Base-by-base conservation (phyloP, 306 rosid species). In the Medicago truncatula region DNA sequence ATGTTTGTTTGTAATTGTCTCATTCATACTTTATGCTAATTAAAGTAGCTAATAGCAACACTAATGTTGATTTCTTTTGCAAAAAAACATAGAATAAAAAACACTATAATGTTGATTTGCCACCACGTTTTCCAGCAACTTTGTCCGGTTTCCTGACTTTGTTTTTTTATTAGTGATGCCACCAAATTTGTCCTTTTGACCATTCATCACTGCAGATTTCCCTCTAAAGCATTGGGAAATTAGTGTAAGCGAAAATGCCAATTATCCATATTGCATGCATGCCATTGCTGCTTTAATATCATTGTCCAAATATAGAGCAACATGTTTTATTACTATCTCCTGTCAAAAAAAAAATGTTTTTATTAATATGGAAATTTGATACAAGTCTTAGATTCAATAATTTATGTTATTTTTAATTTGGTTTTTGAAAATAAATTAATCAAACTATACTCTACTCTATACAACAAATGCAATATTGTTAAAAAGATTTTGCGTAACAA, bases 111-210 rank as follows among this genome's bases (percentile, higher is more conserved):
- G 13, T 61, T 61, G 44, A 14, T 31, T 15, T 61, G 67, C 18
- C 67, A 61, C 67, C 67, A 61, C 41, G 67, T 61, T 60, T 60
- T 60, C 66, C 39, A 60, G 41, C 41, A 60, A 28, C 41, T 60
- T 60, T 58, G 64, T 58, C 39, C 8, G 4, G 40, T 59, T 59
- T 59, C 39, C 40, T 28, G 1, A 4, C 40, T 60, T 59, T 61
- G 21, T 61, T 61, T 31, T 14, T 31, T 7, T 31, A 8, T 9
- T 44, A 28, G 13, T 14, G 20, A 31, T 61, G 20, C 43, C 67
- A 61, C 40, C 44, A 61, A 61, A 31, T 61, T 15, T 4, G 67
- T 31, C 13, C 67, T 61, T 61, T 31, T 61, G 40, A 61, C 43
- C 43, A 14, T 15, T 2, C 8, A 14, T 61, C 2, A 17, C 40